Conservation (phyloP, 2,329 filamentous ascomycete genomes). For the Fusarium sp. region DNA sequence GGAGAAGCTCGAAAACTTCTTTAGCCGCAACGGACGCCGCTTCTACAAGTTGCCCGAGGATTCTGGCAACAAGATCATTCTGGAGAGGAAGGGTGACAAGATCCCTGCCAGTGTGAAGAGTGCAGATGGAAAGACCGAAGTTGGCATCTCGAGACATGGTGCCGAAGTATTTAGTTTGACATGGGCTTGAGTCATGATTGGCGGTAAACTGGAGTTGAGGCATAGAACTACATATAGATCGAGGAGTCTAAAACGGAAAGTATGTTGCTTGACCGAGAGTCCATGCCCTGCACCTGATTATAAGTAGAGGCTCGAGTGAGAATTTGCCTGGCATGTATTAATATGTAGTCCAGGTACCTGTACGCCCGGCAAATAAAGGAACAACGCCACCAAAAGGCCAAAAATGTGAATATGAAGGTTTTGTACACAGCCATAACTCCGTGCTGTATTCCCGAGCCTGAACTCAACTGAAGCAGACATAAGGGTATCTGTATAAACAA, state of each 20-base stretch:
- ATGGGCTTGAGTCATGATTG: conserved; percentile 42
- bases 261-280: background rate
- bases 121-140: conserved; percentile 52
- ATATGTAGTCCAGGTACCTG: background rate
- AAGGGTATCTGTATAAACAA: conserved; percentile 33
- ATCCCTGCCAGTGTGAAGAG: conserved; percentile 53
- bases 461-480: conserved; percentile 13
- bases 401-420: conserved; percentile 1
- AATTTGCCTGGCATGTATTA: background rate
- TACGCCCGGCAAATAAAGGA: background rate
- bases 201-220: background rate
- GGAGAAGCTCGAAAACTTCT: conserved; percentile 63
- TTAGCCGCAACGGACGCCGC: conserved; percentile 60
- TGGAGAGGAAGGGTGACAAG: conserved; percentile 54
- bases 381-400: conserved; percentile 9
- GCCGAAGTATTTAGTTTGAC: conserved; percentile 54
- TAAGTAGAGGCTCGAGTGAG: background rate
- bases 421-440: conserved; percentile 38
- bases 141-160: conserved; percentile 55
- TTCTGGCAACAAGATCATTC: conserved; percentile 45
- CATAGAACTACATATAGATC: conserved; percentile 7
- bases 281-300: background rate
- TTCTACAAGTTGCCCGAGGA: conserved; percentile 60
- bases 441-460: conserved; percentile 37
- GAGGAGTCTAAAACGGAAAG: conserved; percentile 4